Evolutionary conservation across 1,284 basidiomycete species (phyloP), one percentile per base, ranked within the genome.

Genomic region (Golubevia sp.): DNA sequence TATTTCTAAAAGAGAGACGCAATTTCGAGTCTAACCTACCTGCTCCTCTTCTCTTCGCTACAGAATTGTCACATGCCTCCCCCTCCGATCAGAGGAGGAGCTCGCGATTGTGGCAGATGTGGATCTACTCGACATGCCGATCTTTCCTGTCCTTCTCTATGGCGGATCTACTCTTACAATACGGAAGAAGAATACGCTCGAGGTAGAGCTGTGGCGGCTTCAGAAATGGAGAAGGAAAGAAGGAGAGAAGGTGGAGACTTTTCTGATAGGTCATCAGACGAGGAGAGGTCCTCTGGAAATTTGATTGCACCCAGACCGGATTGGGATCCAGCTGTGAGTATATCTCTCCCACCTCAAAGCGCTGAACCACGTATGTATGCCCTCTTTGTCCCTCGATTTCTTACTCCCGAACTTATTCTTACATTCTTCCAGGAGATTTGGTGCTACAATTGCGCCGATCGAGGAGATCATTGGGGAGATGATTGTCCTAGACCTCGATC

Each of bases 381-480:
- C n/a, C 30, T 21, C 8, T 25, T 61, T 8, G 66, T 62, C 20
- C 54, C 68, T 20, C 64, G 59, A 2, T 49, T 50, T 23, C 50
- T 62, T 58, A 68, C 70, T 20, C 56, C 0, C n/a, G n/a, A n/a
- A n/a, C n/a, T n/a, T n/a, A n/a, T n/a, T 25, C 50, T 25, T 58
- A 62, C 3, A 74, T 69, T 57, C 72, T 74, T 48, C 67, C 74
- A 2, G 21, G 59, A 49, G 15, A 58, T 64, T 15, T 81, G 77
- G 74, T 83, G 80, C 66, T 83, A 83, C 70, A 83, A 82, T 54
- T 83, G 80, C 51, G 74, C 74, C 3, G 24, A 56, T 7, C 38
- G 59, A 20, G 72, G 71, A 13, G 73, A 73, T 34, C 80, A 83
- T 55, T 83, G 80, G 80, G 80, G 80, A 20, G 80, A 83, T 57